Base-by-base conservation (phyloP, 2,329 filamentous ascomycete species). In the Alternaria dauci region DNA sequence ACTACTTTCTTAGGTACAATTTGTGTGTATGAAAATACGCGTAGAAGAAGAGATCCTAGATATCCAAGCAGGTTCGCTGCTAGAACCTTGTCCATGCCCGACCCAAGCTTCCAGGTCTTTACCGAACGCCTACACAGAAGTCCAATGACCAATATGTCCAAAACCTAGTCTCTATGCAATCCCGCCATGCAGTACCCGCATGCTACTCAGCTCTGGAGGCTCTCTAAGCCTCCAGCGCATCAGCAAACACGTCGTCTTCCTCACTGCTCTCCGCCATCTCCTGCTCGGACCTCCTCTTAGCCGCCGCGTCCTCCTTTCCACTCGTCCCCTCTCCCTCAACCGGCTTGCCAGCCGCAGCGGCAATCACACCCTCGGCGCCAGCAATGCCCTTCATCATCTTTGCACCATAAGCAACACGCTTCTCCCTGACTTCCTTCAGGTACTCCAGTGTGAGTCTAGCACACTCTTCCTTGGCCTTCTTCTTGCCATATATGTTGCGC, bases 391-490 rank as follows among this genome's bases (percentile, higher is more conserved):
- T 50, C 66, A 74, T 55, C 52, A 73, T 47, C 58, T 20, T 55
- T 61, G 39, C 36, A 28, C 59, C 71, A 38, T 53, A 64, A 42
- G 34, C 63, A 54, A 67, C n/a, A 58, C 76, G 48, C 59, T 59
- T 25, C 50, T 62, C 65, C 61, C 39, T 63, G 36, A 83, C 75
- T 16, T 71, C 72, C 52, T 73, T 69, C 44, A 85, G 65, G 44
- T 83, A 75, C 26, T 54, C 66, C 30, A 82, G 56, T 9, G 83
- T 78, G 34, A 72, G 55, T 58, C 75, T 70, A n/a, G 83, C 83
- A 70, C 82, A 81, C 61, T 79, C 78, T 59, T 85, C 81, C 69
- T 81, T 84, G 0, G 83, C 82, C 48, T 76, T 81, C 71, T 83
- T 84, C 76, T 81, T 82, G 3, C 84, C 84, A 61, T 73, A 81